Percentiles rank a stretch among this genome's conserved stretches.
These are phyloP conservation scores for Hygrocybe coccinea DNA, from an alignment of 768 basidiomycete species.

Conservation along the genomic window DNA sequence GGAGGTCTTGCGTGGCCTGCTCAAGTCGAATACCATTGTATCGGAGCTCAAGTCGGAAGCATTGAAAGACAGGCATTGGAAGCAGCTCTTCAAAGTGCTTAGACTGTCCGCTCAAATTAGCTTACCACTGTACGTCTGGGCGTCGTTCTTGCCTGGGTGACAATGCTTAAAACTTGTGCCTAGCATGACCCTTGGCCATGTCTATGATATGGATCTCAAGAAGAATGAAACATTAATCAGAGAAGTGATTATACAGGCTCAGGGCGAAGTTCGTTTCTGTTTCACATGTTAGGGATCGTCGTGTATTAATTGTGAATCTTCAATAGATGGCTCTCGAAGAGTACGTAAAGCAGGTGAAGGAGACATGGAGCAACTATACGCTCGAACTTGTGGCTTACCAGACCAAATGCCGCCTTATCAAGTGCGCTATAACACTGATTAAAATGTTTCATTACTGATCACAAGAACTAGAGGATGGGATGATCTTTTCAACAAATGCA, in stretches of 20 bases:
- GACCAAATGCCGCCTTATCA: constrained; percentile 95
- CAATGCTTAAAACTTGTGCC: not conserved
- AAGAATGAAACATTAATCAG: constrained; percentile 87
- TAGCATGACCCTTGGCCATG: constrained; percentile 89
- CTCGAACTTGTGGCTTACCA: constrained; percentile 97
- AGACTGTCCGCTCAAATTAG: constrained; percentile 70
- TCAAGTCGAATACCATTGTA: constrained; percentile 88
- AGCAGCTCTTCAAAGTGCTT: constrained; percentile 89
- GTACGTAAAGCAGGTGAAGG: constrained; percentile 94
- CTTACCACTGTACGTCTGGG: constrained; percentile 56
- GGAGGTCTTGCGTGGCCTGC: constrained; percentile 74
- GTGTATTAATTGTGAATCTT: constrained; percentile 21
- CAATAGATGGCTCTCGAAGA: constrained; percentile 89
- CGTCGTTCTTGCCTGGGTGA: not conserved
- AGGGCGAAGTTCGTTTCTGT: constrained; percentile 71
- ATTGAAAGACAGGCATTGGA: constrained; percentile 97
- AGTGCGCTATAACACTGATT: constrained; percentile 37
- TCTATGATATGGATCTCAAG: constrained; percentile 95
- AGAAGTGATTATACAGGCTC: constrained; percentile 94
- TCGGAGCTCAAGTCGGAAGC: constrained; percentile 96
- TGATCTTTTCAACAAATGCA: constrained; percentile 93
- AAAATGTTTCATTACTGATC: constrained; percentile 6
- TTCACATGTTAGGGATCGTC: not conserved
- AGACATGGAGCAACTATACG: constrained; percentile 93
- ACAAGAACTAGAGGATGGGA: constrained; percentile 76